phyloP scores from a whole-genome alignment of 148 eudicot genomes.

The Rhododendron mucronatum region DNA sequence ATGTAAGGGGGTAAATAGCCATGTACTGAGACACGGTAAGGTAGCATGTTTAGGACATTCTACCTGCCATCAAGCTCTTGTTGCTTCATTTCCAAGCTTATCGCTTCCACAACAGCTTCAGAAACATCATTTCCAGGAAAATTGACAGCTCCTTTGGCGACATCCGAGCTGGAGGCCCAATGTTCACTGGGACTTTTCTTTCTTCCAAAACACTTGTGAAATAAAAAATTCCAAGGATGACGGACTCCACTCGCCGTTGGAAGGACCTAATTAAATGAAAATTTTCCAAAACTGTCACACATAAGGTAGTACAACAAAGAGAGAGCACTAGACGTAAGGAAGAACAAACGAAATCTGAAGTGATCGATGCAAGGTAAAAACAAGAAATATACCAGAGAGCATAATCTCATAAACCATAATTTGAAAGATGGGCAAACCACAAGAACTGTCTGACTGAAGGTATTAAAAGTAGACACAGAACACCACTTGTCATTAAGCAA shows the following conservation, averaged over 20 bases:
- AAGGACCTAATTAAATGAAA: slow-evolving; percentile 46
- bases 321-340: background rate
- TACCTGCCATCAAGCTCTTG: slow-evolving; percentile 91
- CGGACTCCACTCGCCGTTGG: slow-evolving; percentile 48
- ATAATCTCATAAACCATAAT: background rate
- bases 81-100: slow-evolving; percentile 96
- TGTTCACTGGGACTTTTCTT: slow-evolving; percentile 28
- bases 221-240: slow-evolving; percentile 45
- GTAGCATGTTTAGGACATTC: background rate
- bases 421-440: background rate
- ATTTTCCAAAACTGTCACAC: background rate
- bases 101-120: slow-evolving; percentile 53
- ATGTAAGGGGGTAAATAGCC: background rate
- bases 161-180: slow-evolving; percentile 29
- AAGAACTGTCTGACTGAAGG: background rate
- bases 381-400: background rate
- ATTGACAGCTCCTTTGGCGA: slow-evolving; percentile 15
- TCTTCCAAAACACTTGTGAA: slow-evolving; percentile 41
- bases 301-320: background rate
- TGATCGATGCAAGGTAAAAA: background rate
- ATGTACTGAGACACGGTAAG: background rate
- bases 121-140: slow-evolving; percentile 23
- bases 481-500: background rate
- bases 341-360: background rate
- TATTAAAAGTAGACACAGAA: background rate